Base-by-base conservation (phyloP, 768 basidiomycete genomes). In the Fomitopsis serialis region DNA sequence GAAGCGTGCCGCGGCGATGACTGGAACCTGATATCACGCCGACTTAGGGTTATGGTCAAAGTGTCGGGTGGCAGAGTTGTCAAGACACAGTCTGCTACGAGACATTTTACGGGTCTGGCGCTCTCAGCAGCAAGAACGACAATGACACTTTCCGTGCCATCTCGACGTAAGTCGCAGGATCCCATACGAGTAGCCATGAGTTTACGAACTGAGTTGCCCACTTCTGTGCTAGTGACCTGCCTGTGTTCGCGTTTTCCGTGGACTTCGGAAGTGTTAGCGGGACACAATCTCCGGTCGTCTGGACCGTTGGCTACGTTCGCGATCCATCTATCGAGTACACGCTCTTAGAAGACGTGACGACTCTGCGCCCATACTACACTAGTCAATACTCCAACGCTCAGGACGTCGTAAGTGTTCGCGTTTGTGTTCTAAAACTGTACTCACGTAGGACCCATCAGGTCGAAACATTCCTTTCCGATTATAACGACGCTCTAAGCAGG, bases 231-330 rank as follows among this genome's bases (percentile, higher is more conserved):
- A 22, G 23, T 15, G 1, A 22, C 2, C 64, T 58, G 50, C 27
- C 56, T 5, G 62, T 65, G 2, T 66, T 58, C 47, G 66, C 55
- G 10, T 53, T 69, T 17, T 50, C 68, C 1, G 50, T 58, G 3
- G 61, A 68, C 36, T 60, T 68, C 6, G 67, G 68, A 3, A 50
- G 5, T 8, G 61, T 67, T 19, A 42, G 35, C 12, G 37, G 44
- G n/a, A 62, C 62, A 0, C 19, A 45, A 19, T 40, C 29, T 2
- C 61, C 68, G 0, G 53, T 65, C 9, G 60, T 65, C 2, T 68
- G 66, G 65, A 53, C 63, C 0, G 54, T 69, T 8, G 67, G 68
- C 11, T 60, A 60, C 46, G 53, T 60, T 2, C 56, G 63, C 7
- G 61, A 69, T 37, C 64, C 63, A 7, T 55, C 59, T 0, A 54